Evolutionary conservation across 164 flowering plant species (phyloP).

Genomic region (Annona squamosa): DNA sequence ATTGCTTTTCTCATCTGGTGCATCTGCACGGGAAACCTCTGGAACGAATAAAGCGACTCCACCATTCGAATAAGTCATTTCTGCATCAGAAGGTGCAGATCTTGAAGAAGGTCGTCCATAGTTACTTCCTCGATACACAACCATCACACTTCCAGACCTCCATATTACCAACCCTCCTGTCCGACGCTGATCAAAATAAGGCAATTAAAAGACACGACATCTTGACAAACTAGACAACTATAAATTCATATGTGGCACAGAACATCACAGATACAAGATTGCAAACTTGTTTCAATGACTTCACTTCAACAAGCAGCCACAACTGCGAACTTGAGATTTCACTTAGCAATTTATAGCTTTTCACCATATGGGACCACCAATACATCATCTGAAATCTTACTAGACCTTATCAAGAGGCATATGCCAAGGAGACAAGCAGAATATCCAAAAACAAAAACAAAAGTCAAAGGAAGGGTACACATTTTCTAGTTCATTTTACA

Average conservation of each 20-base stretch:
- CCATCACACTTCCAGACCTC: slow-evolving; percentile 97
- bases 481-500: too few relatives aligned
- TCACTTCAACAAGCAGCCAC: neutral
- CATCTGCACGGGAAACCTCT: slow-evolving; percentile 45
- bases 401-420: too few relatives aligned
- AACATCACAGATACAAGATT: neutral
- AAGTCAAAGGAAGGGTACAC: too few relatives aligned
- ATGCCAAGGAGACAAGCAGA: too few relatives aligned
- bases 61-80: slow-evolving; percentile 5
- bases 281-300: neutral
- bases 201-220: slow-evolving; percentile 7
- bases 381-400: too few relatives aligned
- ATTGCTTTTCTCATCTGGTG: slow-evolving; percentile 10
- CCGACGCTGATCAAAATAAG: slow-evolving; percentile 68
- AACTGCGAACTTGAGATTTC: neutral
- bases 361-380: too few relatives aligned
- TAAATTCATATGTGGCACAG: neutral
- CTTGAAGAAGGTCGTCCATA: slow-evolving; percentile 63
- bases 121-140: slow-evolving; percentile 76
- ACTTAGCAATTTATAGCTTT: too few relatives aligned
- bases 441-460: too few relatives aligned
- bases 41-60: slow-evolving; percentile 54
- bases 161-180: slow-evolving; percentile 87
- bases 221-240: neutral
- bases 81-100: slow-evolving; percentile 21